Percentiles rank a stretch among this genome's conserved stretches.
Conservation (phyloP, 2,329 filamentous ascomycete genomes). For the Xylaria sp. region DNA sequence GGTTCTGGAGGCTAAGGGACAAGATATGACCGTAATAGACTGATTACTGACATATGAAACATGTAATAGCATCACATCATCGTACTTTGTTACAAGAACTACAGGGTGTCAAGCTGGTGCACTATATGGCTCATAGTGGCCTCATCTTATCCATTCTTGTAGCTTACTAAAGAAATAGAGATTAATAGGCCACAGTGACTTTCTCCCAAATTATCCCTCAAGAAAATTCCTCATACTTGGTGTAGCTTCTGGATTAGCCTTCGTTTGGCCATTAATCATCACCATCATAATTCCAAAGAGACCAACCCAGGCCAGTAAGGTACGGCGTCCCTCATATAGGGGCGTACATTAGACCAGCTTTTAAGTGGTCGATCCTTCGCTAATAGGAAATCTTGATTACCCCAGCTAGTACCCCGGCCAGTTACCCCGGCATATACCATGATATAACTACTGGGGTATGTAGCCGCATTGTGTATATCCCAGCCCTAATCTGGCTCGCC, state of each 20-base stretch:
- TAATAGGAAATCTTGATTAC: slow-evolving; percentile 6
- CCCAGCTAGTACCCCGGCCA: neutral
- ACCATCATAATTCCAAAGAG: slow-evolving; percentile 19
- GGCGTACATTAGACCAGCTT: neutral
- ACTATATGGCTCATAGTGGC: neutral
- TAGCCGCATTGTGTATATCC: slow-evolving; percentile 20
- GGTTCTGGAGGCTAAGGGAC: slow-evolving; percentile 31
- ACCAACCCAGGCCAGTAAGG: neutral
- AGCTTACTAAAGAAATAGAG: slow-evolving; percentile 19
- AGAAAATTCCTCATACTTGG: neutral
- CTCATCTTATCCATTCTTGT: neutral
- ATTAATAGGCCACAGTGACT: neutral
- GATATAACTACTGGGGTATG: slow-evolving; percentile 3
- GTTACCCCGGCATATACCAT: slow-evolving; percentile 1
- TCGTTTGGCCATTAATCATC: neutral
- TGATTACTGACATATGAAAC: too few species aligned
- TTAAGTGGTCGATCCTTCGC: slow-evolving; percentile 17
- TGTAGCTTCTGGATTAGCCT: neutral
- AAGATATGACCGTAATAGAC: neutral
- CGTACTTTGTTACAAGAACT: neutral
- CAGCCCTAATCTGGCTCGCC: neutral
- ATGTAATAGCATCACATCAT: neutral
- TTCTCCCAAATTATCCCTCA: neutral
- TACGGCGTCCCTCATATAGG: neutral
- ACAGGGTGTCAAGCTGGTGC: neutral